Evolutionary conservation across 2,329 filamentous ascomycete species (phyloP), one percentile per base, ranked within the genome.

Genomic region (Fusarium sp.): DNA sequence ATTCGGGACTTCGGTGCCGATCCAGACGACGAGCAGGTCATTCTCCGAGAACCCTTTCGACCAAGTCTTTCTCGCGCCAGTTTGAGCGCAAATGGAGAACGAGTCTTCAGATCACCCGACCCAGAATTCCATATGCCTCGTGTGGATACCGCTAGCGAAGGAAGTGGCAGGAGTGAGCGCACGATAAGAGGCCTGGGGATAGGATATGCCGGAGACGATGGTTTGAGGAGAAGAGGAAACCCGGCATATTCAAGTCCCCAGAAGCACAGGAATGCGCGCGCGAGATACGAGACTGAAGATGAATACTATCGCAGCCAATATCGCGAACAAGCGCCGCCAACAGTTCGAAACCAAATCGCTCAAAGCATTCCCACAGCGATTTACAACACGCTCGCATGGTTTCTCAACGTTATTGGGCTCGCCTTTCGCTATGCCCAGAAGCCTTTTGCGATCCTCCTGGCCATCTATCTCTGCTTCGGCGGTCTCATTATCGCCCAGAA

Each of bases 381-480:
- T 10, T 79, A 80, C 53, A 76, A 80, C 40, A 75, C 78, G 4
- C 59, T 81, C 7, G 74, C 75, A 20, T 91, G 89, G 83, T 58
- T 81, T 5, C 64, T 86, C 4, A 86, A 86, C 29, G 80, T 92
- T 17, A 62, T 91, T 14, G 80, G 81, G 7, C 83, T 89, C 53
- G 85, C 88, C 4, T 82, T 93, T 47, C 81, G 83, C 18, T 86
- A 88, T 54, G 80, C 89, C 5, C 90, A 91, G 76, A 88, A 86
- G 42, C 84, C 91, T 0, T 79, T 93, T 23, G 88, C 87, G 10
- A 80, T 89, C 59, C 75, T 87, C 3, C 76, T 93, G 14, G 84
- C 90, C 14, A 74, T 88, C 42, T 90, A 90, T 72, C 76, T 92
- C 14, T 80, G 87, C 35, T 80, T 88, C 27, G 88, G 88, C 47